These are phyloP conservation scores for Moringa oleifera DNA, from an alignment of 345 rosid genomes.

Conservation along the genomic window DNA sequence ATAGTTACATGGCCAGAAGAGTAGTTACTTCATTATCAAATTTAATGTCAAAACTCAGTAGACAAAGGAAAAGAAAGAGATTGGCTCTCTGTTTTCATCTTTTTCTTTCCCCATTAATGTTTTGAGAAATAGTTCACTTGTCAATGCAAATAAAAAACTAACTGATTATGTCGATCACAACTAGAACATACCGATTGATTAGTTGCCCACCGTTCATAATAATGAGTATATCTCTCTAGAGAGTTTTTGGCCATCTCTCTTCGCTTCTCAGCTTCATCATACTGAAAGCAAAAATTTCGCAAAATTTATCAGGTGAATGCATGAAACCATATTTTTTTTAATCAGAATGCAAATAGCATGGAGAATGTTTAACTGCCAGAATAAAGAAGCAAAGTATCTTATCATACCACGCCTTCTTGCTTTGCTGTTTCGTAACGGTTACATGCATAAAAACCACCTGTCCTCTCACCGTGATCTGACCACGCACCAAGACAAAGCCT, in stretches of 20 bases:
- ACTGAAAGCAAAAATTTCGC: conserved; percentile 30
- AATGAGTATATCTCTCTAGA: conserved; percentile 79
- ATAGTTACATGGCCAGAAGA: too few relatives aligned
- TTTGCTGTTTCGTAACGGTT: conserved; percentile 78
- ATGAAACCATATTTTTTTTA: too few relatives aligned
- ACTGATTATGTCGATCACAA: background rate
- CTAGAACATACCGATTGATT: conserved; percentile 63
- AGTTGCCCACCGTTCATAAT: conserved; percentile 89
- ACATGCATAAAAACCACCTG: conserved; percentile 78
- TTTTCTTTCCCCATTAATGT: too few relatives aligned
- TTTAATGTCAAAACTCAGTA: too few relatives aligned
- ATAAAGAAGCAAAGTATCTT: background rate
- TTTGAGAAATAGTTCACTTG: too few relatives aligned
- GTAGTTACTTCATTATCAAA: too few relatives aligned
- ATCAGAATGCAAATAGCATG: background rate
- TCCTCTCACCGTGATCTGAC: conserved; percentile 76
- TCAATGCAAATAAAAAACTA: too few relatives aligned
- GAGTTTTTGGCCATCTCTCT: conserved; percentile 93
- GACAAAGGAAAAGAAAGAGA: too few relatives aligned
- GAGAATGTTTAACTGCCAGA: background rate
- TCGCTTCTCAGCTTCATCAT: conserved; percentile 71
- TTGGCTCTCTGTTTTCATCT: too few relatives aligned
- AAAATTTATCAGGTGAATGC: background rate
- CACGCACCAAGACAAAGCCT: conserved; percentile 84
- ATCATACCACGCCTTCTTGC: conserved; percentile 79